These are phyloP conservation scores for Sanghuangporus baumii DNA, from an alignment of 1,284 basidiomycete genomes.

Conservation along the genomic window DNA sequence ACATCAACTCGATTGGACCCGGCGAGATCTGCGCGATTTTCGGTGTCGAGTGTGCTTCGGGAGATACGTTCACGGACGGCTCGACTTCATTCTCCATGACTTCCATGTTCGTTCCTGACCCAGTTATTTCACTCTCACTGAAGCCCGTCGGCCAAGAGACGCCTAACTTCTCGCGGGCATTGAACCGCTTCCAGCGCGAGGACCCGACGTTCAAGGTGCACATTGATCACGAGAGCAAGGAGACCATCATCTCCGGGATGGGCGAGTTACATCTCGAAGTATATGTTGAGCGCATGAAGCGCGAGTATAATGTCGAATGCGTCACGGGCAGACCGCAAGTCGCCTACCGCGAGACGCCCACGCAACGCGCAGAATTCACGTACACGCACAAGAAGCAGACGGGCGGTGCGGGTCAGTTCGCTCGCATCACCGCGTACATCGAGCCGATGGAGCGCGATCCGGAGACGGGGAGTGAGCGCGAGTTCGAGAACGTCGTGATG, in stretches of 20 bases:
- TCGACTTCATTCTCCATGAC: constrained; percentile 88
- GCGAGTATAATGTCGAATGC: constrained; percentile 95
- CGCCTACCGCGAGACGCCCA: constrained; percentile 95
- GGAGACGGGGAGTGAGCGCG: constrained; percentile 81
- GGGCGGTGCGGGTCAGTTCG: constrained; percentile 96
- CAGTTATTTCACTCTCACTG: constrained; percentile 94
- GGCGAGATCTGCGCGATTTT: constrained; percentile 99
- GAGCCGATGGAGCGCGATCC: constrained; percentile 85
- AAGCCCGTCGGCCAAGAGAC: constrained; percentile 91
- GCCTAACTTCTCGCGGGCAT: constrained; percentile 92
- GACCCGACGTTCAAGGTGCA: constrained; percentile 99
- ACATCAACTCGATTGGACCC: constrained; percentile 92
- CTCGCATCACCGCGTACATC: constrained; percentile 86
- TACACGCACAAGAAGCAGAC: constrained; percentile 99
- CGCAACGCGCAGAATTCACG: constrained; percentile 74
- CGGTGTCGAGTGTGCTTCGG: constrained; percentile 97
- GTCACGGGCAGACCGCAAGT: constrained; percentile 95
- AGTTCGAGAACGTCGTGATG: constrained; percentile 87
- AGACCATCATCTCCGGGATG: constrained; percentile 99
- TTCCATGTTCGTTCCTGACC: constrained; percentile 98
- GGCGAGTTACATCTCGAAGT: constrained; percentile 99
- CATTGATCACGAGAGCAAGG: constrained; percentile 90
- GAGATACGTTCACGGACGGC: constrained; percentile 97
- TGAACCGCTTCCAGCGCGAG: constrained; percentile 98
- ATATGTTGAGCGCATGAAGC: constrained; percentile 98